Evolutionary conservation across 768 basidiomycete species (phyloP), one percentile per base, ranked within the genome.

Genomic region (Hemileccinum impolitum): DNA sequence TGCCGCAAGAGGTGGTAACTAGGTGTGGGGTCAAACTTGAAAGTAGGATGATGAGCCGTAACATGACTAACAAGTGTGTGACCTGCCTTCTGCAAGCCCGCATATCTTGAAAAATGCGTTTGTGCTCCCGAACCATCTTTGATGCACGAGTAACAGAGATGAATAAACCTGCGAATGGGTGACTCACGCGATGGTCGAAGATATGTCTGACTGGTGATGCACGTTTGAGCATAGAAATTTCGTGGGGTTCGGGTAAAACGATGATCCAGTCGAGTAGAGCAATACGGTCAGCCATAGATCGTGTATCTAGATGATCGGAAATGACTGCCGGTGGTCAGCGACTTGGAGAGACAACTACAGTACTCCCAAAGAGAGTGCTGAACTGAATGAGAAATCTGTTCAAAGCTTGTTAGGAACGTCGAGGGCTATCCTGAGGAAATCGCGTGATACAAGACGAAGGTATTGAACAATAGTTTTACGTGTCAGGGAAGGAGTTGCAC

Each of bases 71-170:
- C 75, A 78, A 79, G 23, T 23, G 6, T 3, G 60, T 78, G 76
- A 43, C 81, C 80, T 82, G 12, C 81, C 81, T 4, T 72, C 68
- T 38, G 76, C 44, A 23, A 78, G 60, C 1, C 78, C 77, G 34
- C 68, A 65, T 2, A 73, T 67, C 31, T 80, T 61, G 17, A 75
- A 61, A 45, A 76, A 72, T 10, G 78, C 61, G 45, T 82, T 77
- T 9, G 70, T 63, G 28, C 78, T 76, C 10, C 80, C 81, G 26
- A 82, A 72, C 69, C 68, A 74, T 30, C 69, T 72, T 40, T 35
- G 44, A 26, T 34, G 14, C 11, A 14, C 25, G 23, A 28, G 17
- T 54, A 30, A 48, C 53, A 25, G 5, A 17, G 21, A n/a, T 13
- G 10, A 50, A 23, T n/a, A 25, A 8, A 25, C 48, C 23, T 21